A percentile compares a stretch with the other conserved stretches of the same genome.
Conservation (phyloP, 768 basidiomycete genomes). For the Tricholomella constricta region DNA sequence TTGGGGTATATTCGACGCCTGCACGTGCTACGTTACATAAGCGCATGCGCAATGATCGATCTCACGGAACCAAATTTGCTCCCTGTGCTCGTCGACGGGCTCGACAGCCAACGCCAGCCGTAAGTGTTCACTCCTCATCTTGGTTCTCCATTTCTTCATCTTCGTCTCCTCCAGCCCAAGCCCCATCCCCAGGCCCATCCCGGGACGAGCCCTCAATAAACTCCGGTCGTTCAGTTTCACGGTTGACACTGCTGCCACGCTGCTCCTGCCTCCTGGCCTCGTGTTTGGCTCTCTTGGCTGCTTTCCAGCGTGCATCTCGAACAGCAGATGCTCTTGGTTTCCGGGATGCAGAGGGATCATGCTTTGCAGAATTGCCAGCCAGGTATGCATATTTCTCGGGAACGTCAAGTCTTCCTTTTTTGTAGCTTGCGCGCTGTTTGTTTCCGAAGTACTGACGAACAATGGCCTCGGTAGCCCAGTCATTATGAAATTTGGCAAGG, state of each 20-base stretch:
- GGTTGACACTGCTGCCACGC: neutral
- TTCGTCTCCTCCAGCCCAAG: too few species aligned
- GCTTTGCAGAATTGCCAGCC: slow-evolving; percentile 19
- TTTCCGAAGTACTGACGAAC: slow-evolving; percentile 23
- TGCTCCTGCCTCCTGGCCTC: neutral
- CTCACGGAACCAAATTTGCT: too few species aligned
- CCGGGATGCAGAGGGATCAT: neutral
- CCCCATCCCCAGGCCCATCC: neutral
- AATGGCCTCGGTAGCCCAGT: slow-evolving; percentile 27
- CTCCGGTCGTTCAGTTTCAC: neutral
- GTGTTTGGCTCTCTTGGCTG: neutral
- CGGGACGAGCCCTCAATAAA: neutral
- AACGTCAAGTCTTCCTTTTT: slow-evolving; percentile 13
- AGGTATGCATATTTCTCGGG: slow-evolving; percentile 20
- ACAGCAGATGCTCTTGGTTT: neutral
- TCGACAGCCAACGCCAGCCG: too few species aligned
- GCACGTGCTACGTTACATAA: too few species aligned
- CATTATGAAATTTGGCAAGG: slow-evolving; percentile 16
- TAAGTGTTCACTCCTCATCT: too few species aligned
- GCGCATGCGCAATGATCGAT: too few species aligned
- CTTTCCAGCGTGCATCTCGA: neutral
- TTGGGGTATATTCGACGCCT: too few species aligned
- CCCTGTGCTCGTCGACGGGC: too few species aligned
- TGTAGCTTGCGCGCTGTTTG: slow-evolving; percentile 12
- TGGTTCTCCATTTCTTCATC: too few species aligned